Conservation (phyloP, 2,329 filamentous ascomycete species). For the Pseudogymnoascus sp. region DNA sequence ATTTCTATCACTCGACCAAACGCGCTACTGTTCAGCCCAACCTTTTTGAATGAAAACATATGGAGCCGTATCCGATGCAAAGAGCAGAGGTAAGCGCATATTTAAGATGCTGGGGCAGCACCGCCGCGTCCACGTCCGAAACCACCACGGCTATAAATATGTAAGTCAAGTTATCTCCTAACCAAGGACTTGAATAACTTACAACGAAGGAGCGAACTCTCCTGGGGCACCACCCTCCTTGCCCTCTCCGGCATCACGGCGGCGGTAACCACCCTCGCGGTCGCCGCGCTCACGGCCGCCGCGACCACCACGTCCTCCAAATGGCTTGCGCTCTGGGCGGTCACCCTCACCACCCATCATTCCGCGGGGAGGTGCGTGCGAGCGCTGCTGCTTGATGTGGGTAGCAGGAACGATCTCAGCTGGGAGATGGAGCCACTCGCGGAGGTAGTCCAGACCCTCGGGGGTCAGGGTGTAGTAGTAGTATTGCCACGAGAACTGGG, state of each 20-base stretch:
- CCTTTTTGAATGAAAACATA: constrained; percentile 27
- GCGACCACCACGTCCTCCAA: constrained; percentile 58
- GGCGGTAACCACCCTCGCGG: constrained; percentile 85
- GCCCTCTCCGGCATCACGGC: constrained; percentile 75
- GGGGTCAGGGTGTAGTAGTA: constrained; percentile 99
- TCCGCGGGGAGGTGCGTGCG: constrained; percentile 93
- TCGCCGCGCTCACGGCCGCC: constrained; percentile 62
- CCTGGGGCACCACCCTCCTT: constrained; percentile 91
- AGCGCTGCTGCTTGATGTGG: constrained; percentile 99
- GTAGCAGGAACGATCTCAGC: constrained; percentile 99
- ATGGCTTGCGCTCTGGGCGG: constrained; percentile 68
- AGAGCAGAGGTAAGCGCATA: constrained; percentile 26
- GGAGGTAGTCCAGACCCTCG: constrained; percentile 99
- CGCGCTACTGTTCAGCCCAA: constrained; percentile 42
- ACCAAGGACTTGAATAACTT: constrained; percentile 35
- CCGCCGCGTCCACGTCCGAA: constrained; percentile 83
- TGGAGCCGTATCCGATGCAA: constrained; percentile 31
- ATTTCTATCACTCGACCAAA: constrained; percentile 43
- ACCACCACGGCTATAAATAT: constrained; percentile 63
- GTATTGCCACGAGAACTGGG: constrained; percentile 99
- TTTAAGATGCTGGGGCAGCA: constrained; percentile 49
- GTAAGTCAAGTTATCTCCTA: constrained; percentile 30
- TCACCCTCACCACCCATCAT: constrained; percentile 87
- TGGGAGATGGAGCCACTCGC: constrained; percentile 99
- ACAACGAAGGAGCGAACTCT: constrained; percentile 89